Base-by-base conservation (phyloP, 2,329 filamentous ascomycete species). In the Xylariaceae sp. region DNA sequence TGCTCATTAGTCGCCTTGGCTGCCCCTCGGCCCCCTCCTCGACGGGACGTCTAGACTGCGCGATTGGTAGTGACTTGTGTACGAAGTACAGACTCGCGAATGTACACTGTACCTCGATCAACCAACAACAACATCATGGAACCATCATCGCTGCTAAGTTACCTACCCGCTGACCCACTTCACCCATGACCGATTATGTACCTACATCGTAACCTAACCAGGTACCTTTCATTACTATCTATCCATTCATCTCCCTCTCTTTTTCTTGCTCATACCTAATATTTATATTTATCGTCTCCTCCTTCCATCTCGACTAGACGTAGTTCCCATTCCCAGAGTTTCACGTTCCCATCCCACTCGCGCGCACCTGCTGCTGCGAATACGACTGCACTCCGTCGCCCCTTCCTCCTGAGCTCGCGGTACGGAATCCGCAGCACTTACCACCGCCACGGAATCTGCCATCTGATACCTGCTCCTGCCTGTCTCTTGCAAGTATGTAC, bases 61-160 rank as follows among this genome's bases (percentile, higher is more conserved):
- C 37, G 37, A 42, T 13, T 42, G 8, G 9, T 42, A 9, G 13
- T 18, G 47, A 23, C 47, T 1, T 8, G 8, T 49, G 15, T 8
- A 18, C 15, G 23, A 8, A 49, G 42, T 45, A 45, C 42, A 9
- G 13, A 13, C 13, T 42, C 9, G 37, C 37, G 13, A 42, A 42
- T 42, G 42, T 45, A n/a, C 42, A 45, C 42, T 45, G 42, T 45
- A 45, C 42, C 42, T 23, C 11, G 6, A 34, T 11, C 4, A 10
- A 30, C 49, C 49, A 51, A 13, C 49, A 51, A 35, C 49, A 35
- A 15, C 49, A 51, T 51, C 49, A 51, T 51, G 23, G 49, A 30
- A 51, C 49, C 23, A 35, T 51, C 49, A 51, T 51, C 49, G 49
- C 49, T 51, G 48, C 30, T 51, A 51, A 51, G 49, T 51, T 51